Conservation (phyloP, 768 basidiomycete species). For the Lanmaoa pseudosensibilis region DNA sequence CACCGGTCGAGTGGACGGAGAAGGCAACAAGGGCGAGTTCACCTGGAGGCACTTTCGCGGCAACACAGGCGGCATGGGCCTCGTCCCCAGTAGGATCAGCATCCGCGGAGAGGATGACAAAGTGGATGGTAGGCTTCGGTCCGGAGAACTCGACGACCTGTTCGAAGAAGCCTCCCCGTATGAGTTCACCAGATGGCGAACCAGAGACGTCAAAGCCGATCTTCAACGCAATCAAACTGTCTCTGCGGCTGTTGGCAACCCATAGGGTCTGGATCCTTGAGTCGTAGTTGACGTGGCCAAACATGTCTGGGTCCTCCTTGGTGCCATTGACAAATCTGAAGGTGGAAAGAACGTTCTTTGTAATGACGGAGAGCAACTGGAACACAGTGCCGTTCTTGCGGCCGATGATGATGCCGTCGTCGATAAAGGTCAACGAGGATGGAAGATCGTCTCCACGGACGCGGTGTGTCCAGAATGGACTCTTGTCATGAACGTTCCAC, state of each 20-base stretch:
- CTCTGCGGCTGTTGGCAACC: conserved; percentile 83
- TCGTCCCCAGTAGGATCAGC: conserved; percentile 81
- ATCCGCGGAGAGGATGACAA: conserved; percentile 83
- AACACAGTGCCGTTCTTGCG: conserved; percentile 83
- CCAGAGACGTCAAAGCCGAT: conserved; percentile 63
- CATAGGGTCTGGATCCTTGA: conserved; percentile 82
- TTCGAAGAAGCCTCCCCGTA: conserved; percentile 66
- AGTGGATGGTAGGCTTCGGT: conserved; percentile 84
- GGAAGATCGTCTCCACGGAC: conserved; percentile 79
- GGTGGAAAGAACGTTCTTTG: conserved; percentile 71
- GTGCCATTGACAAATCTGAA: conserved; percentile 71
- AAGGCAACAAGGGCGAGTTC: conserved; percentile 83
- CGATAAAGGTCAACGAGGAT: conserved; percentile 82
- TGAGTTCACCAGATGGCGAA: conserved; percentile 59
- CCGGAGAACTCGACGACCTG: conserved; percentile 82
- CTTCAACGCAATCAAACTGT: conserved; percentile 80
- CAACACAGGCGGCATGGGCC: conserved; percentile 79
- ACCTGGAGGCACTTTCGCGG: conserved; percentile 73
- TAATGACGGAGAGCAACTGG: conserved; percentile 77
- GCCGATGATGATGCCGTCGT: conserved; percentile 82
- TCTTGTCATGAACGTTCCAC: conserved; percentile 78
- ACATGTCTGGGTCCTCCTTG: conserved; percentile 81
- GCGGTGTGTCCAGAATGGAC: conserved; percentile 73
- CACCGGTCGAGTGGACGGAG: conserved; percentile 86
- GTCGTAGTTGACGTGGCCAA: conserved; percentile 85